Conservation (phyloP, 805 yeast genomes). For the Ogataea angusta region DNA sequence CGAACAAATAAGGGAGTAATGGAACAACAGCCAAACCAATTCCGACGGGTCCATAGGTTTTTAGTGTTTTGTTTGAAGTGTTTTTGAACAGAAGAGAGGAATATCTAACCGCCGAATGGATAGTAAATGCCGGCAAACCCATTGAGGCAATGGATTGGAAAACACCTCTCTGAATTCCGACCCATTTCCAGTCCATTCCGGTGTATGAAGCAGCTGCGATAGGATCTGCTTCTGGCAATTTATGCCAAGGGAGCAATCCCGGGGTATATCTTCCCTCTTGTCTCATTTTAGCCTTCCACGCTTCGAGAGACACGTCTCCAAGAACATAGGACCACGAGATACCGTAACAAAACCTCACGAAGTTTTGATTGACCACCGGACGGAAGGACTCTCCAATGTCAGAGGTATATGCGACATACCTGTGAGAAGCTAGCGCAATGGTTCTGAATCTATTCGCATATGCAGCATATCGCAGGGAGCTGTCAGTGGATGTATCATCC, state of each 20-base stretch:
- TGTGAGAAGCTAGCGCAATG: conserved; percentile 65
- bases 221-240: conserved; percentile 40
- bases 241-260: conserved; percentile 68
- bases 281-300: conserved; percentile 68
- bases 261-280: conserved; percentile 61
- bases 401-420: conserved; percentile 83
- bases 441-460: conserved; percentile 75
- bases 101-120: conserved; percentile 71
- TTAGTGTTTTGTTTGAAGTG: conserved; percentile 43
- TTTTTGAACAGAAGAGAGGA: conserved; percentile 62
- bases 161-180: conserved; percentile 65
- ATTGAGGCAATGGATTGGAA: conserved; percentile 81
- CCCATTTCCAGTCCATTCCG: conserved; percentile 65
- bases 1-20: conserved; percentile 70
- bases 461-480: conserved; percentile 67
- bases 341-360: conserved; percentile 68
- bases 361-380: conserved; percentile 68
- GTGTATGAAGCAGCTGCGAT: conserved; percentile 35
- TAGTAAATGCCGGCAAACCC: conserved; percentile 86
- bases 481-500: conserved; percentile 23
- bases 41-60: conserved; percentile 75
- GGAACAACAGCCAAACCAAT: conserved; percentile 77
- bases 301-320: conserved; percentile 71
- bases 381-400: conserved; percentile 86
- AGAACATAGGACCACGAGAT: conserved; percentile 72